Percentiles rank a stretch among this genome's conserved stretches.
Conservation (phyloP, 805 yeast species). For the Cyberlindnera amylophila region DNA sequence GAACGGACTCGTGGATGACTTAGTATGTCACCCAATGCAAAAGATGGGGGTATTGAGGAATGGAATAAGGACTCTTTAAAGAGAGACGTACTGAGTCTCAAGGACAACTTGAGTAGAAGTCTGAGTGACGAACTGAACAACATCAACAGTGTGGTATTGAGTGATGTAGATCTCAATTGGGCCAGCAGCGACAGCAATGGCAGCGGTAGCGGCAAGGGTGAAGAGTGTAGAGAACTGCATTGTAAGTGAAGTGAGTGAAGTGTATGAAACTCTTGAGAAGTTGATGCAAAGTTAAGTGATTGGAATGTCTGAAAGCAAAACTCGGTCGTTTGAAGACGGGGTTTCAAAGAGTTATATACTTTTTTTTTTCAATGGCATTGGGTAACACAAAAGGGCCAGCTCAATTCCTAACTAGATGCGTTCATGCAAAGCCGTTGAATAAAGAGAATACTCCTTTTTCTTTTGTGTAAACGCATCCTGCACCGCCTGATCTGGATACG, state of each 20-base stretch:
- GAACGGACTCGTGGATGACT: background rate
- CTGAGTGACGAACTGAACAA: conserved; percentile 24
- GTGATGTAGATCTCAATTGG: conserved; percentile 27
- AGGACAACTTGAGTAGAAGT: conserved; percentile 24
- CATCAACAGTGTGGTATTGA: conserved; percentile 24
- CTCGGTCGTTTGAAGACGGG: background rate
- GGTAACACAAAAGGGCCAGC: too few relatives aligned
- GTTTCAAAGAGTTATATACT: too few relatives aligned
- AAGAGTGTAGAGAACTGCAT: conserved; percentile 25
- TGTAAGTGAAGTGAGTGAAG: conserved; percentile 3
- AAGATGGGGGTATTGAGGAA: background rate
- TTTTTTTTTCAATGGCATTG: too few relatives aligned
- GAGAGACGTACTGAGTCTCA: conserved; percentile 25
- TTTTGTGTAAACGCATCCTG: too few relatives aligned
- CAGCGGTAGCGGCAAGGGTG: conserved; percentile 19
- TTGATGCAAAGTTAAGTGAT: background rate
- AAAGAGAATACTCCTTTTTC: too few relatives aligned
- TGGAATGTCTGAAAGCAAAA: background rate
- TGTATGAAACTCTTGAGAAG: background rate
- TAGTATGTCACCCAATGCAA: background rate
- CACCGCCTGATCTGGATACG: too few relatives aligned
- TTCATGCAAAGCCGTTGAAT: too few relatives aligned
- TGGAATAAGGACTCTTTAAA: conserved; percentile 1
- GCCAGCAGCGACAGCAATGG: conserved; percentile 23
- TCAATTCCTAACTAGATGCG: too few relatives aligned